Base-by-base conservation (phyloP, 352 stramenopile genomes). In the Phytopythium mirpurense region DNA sequence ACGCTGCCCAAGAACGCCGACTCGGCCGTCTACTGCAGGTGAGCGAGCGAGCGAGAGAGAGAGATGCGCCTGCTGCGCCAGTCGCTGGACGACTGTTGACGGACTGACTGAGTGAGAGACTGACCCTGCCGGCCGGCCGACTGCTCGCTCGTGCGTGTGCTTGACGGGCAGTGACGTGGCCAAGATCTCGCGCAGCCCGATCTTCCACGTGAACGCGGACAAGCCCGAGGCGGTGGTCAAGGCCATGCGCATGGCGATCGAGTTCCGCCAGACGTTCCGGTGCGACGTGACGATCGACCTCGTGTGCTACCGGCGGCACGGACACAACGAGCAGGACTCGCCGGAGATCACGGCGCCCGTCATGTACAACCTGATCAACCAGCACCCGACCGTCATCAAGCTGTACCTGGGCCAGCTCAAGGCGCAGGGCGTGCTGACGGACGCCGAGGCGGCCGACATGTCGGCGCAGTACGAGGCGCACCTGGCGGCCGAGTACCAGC, bases 231-330 rank as follows among this genome's bases (percentile, higher is more conserved):
- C 78, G 6, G 85, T 95, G 9, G 73, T 88, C 32, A 92, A 92
- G 45, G 88, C 90, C 32, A 96, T 99, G 74, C 92, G 96, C 76
- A 86, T 96, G 60, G 89, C 89, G 10, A 72, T 90, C 24, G 87
- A 96, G 59, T 97, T 85, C 56, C 80, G 88, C 8, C 81, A 95
- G 62, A 83, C 55, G 0, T 99, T 96, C 77, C 86, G 97, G 19
- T 95, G 81, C 24, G 97, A 99, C 81, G 96, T 98, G 43, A 98
- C 98, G 42, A 88, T 99, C 50, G 96, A 99, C 81, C 84, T 99
- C 60, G 86, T 99, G 21, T 98, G 97, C 68, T 99, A 99, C 70
- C 93, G 97, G 52, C 84, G 96, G 32, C 94, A 98, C 66, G 97
- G 97, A 12, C 97, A 99, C 81, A 99, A 99, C 65, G 97, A 99